Evolutionary conservation across 1,284 basidiomycete genomes (phyloP), one percentile per base, ranked within the genome.

Genomic region (Flammula alnicola): DNA sequence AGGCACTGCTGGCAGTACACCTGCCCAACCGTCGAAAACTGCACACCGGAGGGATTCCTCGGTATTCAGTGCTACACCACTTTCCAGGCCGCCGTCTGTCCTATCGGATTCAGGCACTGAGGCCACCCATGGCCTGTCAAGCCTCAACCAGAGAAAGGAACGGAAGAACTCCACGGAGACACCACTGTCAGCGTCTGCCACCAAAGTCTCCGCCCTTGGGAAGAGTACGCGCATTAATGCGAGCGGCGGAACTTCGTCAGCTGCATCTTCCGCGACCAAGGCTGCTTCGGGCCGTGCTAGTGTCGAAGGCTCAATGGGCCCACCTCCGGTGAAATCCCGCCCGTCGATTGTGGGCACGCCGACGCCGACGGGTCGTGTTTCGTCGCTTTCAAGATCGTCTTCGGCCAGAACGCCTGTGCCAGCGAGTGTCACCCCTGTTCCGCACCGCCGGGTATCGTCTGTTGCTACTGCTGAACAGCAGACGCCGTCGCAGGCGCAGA

Each of bases 1-100:
- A 42, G 81, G 81, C 8, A 82, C 83, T 1, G 81, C 77, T 17
- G 84, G 83, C 25, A 74, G 74, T 43, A 86, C 86, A 0, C 80
- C 87, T 11, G 77, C 79, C 3, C 73, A 73, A 33, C 56, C 70
- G 8, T 63, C 73, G 17, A 79, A 76, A 57, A 59, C 67, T 23
- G 57, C 70, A 30, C 66, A 69, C 47, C 79, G 81, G 47, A 76
- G 82, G 23, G 80, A 83, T 46, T 82, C 84, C 16, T 73, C 76
- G 9, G 66, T 77, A 23, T 78, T 80, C 63, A 72, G 41, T 5
- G 61, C 69, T 17, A 80, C 82, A 0, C 77, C 79, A 6, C 33
- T 68, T 32, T 56, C 74, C 56, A 74, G 83, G 12, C 83, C 83
- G 2, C 66, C 78, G 0, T 86, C 84, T 1, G 75, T 73, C 1